Base-by-base conservation (phyloP, 306 rosid genomes). In the Cotoneaster glaucophyllus region DNA sequence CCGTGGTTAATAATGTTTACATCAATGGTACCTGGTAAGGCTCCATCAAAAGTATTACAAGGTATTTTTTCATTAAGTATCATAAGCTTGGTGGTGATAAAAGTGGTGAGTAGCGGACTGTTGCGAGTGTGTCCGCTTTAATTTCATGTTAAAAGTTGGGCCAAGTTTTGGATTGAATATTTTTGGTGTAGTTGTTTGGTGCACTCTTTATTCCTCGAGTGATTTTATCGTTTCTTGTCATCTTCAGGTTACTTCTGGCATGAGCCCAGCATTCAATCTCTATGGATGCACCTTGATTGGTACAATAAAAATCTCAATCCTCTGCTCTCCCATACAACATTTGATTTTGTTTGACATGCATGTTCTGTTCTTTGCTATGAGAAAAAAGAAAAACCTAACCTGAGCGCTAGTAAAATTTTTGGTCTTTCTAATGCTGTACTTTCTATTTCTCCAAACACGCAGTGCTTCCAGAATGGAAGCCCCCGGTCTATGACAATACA, bases 381-480 rank as follows among this genome's bases (percentile, higher is more conserved):
- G 26, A 4, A 54, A 22, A 21, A 3, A 6, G 61, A 54, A 54
- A 54, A 54, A 54, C 61, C 61, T 54, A 54, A 54, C 9, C n/a
- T 22, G 76, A 71, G 15, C 34, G 32, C 57, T 58, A 39, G 41
- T 73, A 59, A 24, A 19, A 56, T 10, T 43, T 21, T 39, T 65
- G 69, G 52, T 58, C 37, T 29, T 77, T 67, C 50, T 48, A 67
- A 53, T 79, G 56, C 44, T 70, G 26, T 44, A n/a, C 43, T 70
- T 41, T 34, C 28, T 78, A 21, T 31, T 65, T 78, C 48, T 74
- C 45, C 52, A 75, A 82, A 80, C 69, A 64, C 80, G 77, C 89
- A 90, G 97, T 92, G 69, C 92, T 92, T 78, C 83, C 97, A 61
- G 97, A 92, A 80, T 92, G 97, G 97, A 92, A 92, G 82, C 96